Conservation (phyloP, 495 filamentous ascomycete species). For the Hyaloscypha bicolor region DNA sequence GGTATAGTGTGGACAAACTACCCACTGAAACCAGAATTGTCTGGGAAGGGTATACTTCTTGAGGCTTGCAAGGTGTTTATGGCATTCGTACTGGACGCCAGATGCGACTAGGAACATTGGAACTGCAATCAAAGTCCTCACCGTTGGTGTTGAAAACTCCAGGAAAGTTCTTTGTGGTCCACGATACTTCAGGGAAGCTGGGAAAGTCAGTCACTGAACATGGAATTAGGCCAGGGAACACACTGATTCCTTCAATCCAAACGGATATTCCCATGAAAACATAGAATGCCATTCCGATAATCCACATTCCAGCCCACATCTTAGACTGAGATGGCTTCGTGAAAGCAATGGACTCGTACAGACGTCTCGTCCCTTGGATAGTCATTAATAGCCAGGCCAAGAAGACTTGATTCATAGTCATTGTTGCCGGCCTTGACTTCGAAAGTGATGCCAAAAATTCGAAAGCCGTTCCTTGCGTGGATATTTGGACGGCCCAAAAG, state of each 20-base stretch:
- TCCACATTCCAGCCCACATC: conserved; percentile 87
- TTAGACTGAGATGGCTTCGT: conserved; percentile 62
- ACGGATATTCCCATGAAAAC: conserved; percentile 67
- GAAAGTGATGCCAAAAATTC: conserved; percentile 42
- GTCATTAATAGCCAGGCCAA: conserved; percentile 71
- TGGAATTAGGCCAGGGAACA: conserved; percentile 19
- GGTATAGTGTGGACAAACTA: conserved; percentile 91
- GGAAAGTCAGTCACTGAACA: conserved; percentile 1
- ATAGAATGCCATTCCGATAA: conserved; percentile 81
- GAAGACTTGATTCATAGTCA: conserved; percentile 66
- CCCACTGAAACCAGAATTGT: conserved; percentile 61
- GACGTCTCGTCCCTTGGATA: conserved; percentile 71
- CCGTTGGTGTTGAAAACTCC: conserved; percentile 41
- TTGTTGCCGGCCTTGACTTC: conserved; percentile 38
- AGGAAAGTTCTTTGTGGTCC: conserved; percentile 8
- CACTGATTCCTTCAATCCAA: conserved; percentile 87
- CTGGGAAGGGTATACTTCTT: conserved; percentile 82
- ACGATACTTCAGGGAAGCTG: conserved; percentile 18
- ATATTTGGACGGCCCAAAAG: conserved; percentile 78
- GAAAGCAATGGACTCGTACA: conserved; percentile 70
- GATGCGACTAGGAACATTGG: conserved; percentile 75
- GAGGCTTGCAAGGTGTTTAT: conserved; percentile 76
- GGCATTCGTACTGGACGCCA: conserved; percentile 76
- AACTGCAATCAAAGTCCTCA: conserved; percentile 62
- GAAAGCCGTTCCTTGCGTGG: conserved; percentile 55